A percentile compares a stretch with the other conserved stretches of the same genome.
Evolutionary conservation across 2,329 filamentous ascomycete genomes (phyloP).

Genomic region (Sporothrix luriei): DNA sequence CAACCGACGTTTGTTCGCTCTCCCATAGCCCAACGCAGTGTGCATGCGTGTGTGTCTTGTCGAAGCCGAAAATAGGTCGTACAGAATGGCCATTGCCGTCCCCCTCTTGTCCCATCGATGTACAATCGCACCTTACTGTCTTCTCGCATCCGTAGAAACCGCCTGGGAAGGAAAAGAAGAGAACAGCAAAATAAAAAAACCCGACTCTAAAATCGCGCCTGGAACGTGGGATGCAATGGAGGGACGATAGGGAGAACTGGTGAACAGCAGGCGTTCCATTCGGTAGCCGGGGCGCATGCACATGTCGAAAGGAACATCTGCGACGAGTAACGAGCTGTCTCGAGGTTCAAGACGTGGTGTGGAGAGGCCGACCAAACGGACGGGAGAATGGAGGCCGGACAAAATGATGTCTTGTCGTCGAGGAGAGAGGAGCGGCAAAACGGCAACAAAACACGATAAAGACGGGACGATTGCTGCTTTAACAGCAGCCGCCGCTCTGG

Average conservation of each 20-base stretch:
- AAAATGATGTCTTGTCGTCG: not conserved
- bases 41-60: not conserved
- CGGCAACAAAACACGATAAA: not conserved
- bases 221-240: not conserved
- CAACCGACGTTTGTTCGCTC: not conserved
- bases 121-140: not conserved
- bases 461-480: conserved; percentile 31
- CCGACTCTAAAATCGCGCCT: conserved; percentile 21
- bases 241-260: too few relatives aligned
- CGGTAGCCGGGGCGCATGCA: not conserved
- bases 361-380: not conserved
- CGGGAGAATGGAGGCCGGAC: not conserved
- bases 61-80: not conserved
- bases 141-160: not conserved
- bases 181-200: not conserved
- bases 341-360: not conserved
- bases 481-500: conserved; percentile 45
- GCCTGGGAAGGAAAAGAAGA: not conserved
- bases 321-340: too few relatives aligned
- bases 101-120: not conserved
- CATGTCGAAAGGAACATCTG: not conserved
- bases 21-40: not conserved
- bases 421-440: not conserved
- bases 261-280: too few relatives aligned
- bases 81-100: not conserved